Percentiles rank a stretch among this genome's conserved stretches.
phyloP scores from a whole-genome alignment of 257 asterid genomes.

The Scutellaria barbata region DNA sequence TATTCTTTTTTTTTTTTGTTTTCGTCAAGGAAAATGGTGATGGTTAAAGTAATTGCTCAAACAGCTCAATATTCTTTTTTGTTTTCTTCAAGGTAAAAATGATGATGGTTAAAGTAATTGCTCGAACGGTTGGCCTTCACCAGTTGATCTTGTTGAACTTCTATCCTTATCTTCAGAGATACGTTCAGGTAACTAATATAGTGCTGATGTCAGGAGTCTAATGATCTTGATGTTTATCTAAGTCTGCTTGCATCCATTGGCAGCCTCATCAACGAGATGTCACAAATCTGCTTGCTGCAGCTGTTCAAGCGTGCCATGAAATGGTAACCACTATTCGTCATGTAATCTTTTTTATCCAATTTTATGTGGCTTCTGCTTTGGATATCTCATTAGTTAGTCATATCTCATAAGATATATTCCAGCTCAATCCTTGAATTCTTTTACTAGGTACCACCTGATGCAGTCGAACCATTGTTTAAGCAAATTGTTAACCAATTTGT shows the following conservation, averaged over 20 bases:
- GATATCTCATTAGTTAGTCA: conserved; percentile 24
- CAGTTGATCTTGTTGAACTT: conserved; percentile 72
- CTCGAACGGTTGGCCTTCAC: conserved; percentile 88
- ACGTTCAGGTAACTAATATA: conserved; percentile 68
- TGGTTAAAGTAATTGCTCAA: conserved; percentile 85
- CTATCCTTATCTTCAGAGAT: conserved; percentile 80
- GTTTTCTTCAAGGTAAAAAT: conserved; percentile 64
- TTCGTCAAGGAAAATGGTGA: conserved; percentile 82
- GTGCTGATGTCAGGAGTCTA: conserved; percentile 33
- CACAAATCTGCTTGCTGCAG: conserved; percentile 87
- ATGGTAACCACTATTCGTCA: conserved; percentile 58
- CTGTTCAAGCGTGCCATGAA: conserved; percentile 98
- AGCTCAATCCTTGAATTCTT: conserved; percentile 26
- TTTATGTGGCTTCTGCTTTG: conserved; percentile 26
- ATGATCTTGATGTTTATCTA: conserved; percentile 25
- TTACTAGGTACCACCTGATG: conserved; percentile 95
- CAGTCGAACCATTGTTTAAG: conserved; percentile 88
- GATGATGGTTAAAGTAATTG: conserved; percentile 90
- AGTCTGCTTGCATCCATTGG: conserved; percentile 37
- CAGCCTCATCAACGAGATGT: conserved; percentile 93
- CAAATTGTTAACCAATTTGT: conserved; percentile 96
- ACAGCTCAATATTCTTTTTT: conserved; percentile 40
- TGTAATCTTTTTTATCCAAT: neutral
- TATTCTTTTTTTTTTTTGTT: neutral
- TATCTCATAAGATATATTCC: conserved; percentile 11